Evolutionary conservation across 768 basidiomycete species (phyloP).

Genomic region (Piloderma croceum): DNA sequence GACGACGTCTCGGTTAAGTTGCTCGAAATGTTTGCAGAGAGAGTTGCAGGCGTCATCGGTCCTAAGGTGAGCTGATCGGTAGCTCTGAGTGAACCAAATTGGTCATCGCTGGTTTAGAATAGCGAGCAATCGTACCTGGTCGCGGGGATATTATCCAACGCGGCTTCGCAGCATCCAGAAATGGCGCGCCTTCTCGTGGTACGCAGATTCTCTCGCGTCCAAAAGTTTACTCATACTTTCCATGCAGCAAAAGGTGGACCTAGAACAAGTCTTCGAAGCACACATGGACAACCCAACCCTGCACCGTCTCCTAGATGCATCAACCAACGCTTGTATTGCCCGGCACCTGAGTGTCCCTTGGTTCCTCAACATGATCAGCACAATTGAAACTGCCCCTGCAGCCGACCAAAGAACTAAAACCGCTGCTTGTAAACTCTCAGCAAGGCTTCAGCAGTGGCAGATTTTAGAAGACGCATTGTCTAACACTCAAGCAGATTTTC

Average conservation of each 20-base stretch:
- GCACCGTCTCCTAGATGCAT: constrained; percentile 55
- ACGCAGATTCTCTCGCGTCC: constrained; percentile 35
- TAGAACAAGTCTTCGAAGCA: constrained; percentile 49
- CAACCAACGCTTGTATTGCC: constrained; percentile 60
- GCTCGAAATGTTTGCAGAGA: constrained; percentile 50
- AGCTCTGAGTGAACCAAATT: constrained; percentile 2
- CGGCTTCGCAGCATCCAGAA: constrained; percentile 59
- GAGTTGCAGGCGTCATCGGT: constrained; percentile 48
- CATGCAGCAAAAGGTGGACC: constrained; percentile 52
- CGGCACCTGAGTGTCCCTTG: constrained; percentile 38
- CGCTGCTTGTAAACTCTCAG: constrained; percentile 42
- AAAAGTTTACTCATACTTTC: constrained; percentile 2
- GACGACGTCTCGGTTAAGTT: constrained; percentile 49
- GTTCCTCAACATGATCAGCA: constrained; percentile 38
- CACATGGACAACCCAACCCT: constrained; percentile 52
- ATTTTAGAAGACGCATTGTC: constrained; percentile 56
- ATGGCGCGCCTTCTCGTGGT: constrained; percentile 43
- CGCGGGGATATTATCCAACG: constrained; percentile 55
- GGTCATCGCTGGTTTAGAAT: constrained; percentile 30
- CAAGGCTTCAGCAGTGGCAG: constrained; percentile 54
- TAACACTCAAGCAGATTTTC: constrained; percentile 48
- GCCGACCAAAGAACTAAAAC: constrained; percentile 36
- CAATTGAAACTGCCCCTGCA: constrained; percentile 33
- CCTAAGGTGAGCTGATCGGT: constrained; percentile 44
- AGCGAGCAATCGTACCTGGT: constrained; percentile 53